phyloP scores from a whole-genome alignment of 371 early-diverging fungal species.

The Rozella allomycis region DNA sequence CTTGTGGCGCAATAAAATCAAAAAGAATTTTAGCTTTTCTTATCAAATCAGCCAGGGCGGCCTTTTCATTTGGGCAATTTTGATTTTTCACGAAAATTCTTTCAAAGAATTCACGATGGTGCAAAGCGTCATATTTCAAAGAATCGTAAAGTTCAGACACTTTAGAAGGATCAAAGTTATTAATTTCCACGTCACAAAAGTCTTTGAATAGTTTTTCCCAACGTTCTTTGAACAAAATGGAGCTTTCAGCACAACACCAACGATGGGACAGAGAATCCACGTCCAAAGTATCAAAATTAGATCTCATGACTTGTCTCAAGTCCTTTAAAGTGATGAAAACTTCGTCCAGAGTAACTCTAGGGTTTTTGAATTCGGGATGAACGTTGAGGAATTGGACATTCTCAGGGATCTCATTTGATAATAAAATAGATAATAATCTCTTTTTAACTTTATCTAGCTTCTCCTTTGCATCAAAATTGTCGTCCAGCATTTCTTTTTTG shows the following conservation, averaged over 20 bases:
- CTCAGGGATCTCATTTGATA: no score
- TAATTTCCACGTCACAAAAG: constrained; percentile 43
- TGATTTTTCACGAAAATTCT: constrained; percentile 27
- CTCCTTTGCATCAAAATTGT: constrained; percentile 80
- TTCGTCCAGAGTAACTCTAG: constrained; percentile 14
- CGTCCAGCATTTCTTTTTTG: constrained; percentile 77
- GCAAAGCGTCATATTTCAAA: constrained; percentile 81
- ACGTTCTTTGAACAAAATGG: constrained; percentile 55
- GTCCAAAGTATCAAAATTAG: constrained; percentile 37
- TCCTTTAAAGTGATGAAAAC: constrained; percentile 17
- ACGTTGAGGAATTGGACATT: no score
- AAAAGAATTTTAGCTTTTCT: constrained; percentile 55
- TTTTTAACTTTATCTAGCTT: constrained; percentile 65
- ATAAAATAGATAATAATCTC: constrained; percentile 35
- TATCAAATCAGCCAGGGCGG: constrained; percentile 42
- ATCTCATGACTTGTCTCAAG: constrained; percentile 48
- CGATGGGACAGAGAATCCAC: constrained; percentile 30
- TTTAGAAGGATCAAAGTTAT: constrained; percentile 49
- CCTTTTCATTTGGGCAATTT: constrained; percentile 3
- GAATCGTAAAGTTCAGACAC: constrained; percentile 82
- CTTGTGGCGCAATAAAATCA: constrained; percentile 76
- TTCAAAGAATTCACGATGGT: constrained; percentile 66
- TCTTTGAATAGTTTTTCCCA: constrained; percentile 86
- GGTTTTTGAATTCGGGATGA: constrained; percentile 2
- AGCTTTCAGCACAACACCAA: constrained; percentile 42